These are phyloP conservation scores for Caulochytrium protostelioides DNA, from an alignment of 371 early-diverging fungal species.

Conservation along the genomic window DNA sequence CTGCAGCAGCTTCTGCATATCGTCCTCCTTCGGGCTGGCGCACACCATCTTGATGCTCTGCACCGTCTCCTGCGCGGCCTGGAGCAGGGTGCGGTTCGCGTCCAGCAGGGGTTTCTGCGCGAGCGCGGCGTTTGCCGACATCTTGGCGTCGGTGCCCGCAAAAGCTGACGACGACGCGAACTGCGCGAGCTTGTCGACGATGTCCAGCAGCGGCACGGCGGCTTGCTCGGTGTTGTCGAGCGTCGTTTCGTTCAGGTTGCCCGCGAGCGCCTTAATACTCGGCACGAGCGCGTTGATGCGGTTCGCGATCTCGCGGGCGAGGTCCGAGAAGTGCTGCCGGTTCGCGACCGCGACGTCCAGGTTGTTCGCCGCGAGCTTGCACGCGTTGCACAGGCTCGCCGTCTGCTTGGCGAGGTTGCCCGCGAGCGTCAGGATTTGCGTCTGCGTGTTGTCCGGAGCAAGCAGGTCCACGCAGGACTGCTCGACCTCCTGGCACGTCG, in stretches of 20 bases:
- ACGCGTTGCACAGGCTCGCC: conserved; percentile 9
- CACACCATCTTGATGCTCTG: conserved; percentile 11
- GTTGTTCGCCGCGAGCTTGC: conserved; percentile 13
- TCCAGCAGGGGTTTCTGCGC: conserved; percentile 19
- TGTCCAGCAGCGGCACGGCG: conserved; percentile 11
- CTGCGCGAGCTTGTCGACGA: conserved; percentile 10
- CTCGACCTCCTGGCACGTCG: conserved; percentile 10
- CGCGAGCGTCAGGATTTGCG: conserved; percentile 16
- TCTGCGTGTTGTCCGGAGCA: conserved; percentile 11
- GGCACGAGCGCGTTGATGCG: conserved; percentile 14
- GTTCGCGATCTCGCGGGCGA: conserved; percentile 14
- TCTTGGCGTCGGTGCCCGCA: conserved; percentile 13
- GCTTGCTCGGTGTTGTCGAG: conserved; percentile 6
- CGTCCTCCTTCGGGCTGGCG: conserved; percentile 9
- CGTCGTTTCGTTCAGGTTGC: conserved; percentile 4
- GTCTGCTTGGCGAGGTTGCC: conserved; percentile 17
- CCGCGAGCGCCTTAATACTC: conserved; percentile 18
- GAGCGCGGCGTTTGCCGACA: conserved; percentile 6
- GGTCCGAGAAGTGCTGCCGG: conserved; percentile 9
- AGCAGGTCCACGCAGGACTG: conserved; percentile 11
- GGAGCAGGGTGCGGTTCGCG: conserved; percentile 5
- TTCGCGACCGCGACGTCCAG: conserved; percentile 3
- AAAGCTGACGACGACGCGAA: conserved; percentile 14
- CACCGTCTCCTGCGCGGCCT: conserved; percentile 7
- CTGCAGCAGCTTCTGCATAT: conserved; percentile 4